Base-by-base conservation (phyloP, 2,329 filamentous ascomycete species). In the Fusarium piperis region DNA sequence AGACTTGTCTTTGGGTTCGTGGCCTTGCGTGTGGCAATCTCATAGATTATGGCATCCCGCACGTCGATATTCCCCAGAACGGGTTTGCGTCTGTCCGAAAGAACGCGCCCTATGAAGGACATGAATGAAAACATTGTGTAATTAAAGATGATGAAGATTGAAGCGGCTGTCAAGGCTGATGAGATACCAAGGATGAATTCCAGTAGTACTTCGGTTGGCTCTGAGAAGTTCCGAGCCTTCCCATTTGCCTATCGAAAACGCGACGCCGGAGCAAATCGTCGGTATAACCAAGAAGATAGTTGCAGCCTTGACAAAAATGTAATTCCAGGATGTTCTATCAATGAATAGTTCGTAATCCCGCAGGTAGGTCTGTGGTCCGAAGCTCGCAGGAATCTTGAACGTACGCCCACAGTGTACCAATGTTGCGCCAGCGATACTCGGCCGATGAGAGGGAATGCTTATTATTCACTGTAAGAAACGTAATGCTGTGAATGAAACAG, bases 141-240 rank as follows among this genome's bases (percentile, higher is more conserved):
- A 33, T 15, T 3, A 12, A 4, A 33, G 5, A 33, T 1, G 32
- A 15, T 6, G 11, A 15, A 4, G 12, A 6, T 6, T 12, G 11
- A 15, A 33, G 1, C 1, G 4, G 6, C 2, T 3, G 4, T 5
- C 32, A n/a, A n/a, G 35, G 16, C 3, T 36, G 16, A n/a, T 4
- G 35, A 10, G 4, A 36, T 7, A 36, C 8, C 8, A n/a, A 36
- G 35, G 35, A 36, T n/a, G 8, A 36, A n/a, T 8, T 36, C 35
- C 8, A 8, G 10, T 36, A 13, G 33, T 1, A 9, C 33, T 36
- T 36, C 33, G 33, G 33, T 16, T n/a, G 35, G 16, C 15, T 4
- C n/a, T 36, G 35, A 36, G 35, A 36, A 36, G 35, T n/a, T n/a
- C 8, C 35, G 16, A n/a, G 8, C 8, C 35, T 4, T 36, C 35